A percentile compares a stretch with the other conserved stretches of the same genome.
phyloP scores from a whole-genome alignment of 139 green algal genomes.

The Closterium sp. region DNA sequence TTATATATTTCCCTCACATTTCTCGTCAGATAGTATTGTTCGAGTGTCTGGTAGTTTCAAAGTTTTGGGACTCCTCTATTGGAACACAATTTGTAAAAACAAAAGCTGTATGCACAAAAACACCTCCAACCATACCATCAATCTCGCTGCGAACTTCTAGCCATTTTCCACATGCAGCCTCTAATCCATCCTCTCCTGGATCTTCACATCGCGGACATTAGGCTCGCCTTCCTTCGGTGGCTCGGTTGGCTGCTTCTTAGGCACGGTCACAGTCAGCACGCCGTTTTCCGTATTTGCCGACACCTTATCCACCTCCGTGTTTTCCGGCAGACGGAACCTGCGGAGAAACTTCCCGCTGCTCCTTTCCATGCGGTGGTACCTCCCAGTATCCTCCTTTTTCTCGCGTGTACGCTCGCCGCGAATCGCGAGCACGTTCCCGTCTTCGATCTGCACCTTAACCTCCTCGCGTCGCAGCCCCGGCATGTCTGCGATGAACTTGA shows the following conservation, averaged over 20 bases:
- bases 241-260: constrained; percentile 41
- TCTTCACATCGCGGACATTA: background rate
- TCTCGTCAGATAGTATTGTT: too few species aligned
- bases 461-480: constrained; percentile 34
- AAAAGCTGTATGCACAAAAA: too few species aligned
- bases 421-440: constrained; percentile 46
- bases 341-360: constrained; percentile 40
- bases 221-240: background rate
- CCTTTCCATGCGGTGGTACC: constrained; percentile 44
- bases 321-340: constrained; percentile 38
- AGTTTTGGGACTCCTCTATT: too few species aligned
- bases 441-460: constrained; percentile 51
- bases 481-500: constrained; percentile 40
- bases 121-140: too few species aligned
- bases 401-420: constrained; percentile 36
- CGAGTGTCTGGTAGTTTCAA: too few species aligned
- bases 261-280: constrained; percentile 45
- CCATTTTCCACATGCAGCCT: background rate
- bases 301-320: constrained; percentile 36
- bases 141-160: background rate
- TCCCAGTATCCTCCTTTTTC: constrained; percentile 40
- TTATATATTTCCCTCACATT: too few species aligned
- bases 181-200: background rate
- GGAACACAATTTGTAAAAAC: too few species aligned
- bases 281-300: constrained; percentile 29